A percentile compares a stretch with the other conserved stretches of the same genome.
Conservation (phyloP, 805 yeast species). For the Barnettozyma californica region DNA sequence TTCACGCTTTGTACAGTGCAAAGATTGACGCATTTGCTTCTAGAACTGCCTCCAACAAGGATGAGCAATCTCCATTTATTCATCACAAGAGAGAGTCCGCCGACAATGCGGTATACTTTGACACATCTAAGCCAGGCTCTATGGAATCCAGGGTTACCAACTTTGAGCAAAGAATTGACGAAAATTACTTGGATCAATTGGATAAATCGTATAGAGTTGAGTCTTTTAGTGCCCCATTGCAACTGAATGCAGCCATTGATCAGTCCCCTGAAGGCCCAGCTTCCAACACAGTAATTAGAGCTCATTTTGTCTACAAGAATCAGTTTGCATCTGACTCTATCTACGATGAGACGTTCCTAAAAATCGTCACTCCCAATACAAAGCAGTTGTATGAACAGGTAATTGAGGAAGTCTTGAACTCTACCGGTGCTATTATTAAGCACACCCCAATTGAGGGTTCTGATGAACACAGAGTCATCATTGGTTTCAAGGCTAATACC, state of each 20-base stretch:
- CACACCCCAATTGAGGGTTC: slow-evolving; percentile 74
- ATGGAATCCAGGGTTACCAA: slow-evolving; percentile 37
- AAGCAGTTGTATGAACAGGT: slow-evolving; percentile 70
- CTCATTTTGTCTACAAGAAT: slow-evolving; percentile 82
- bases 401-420: slow-evolving; percentile 57
- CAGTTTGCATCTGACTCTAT: slow-evolving; percentile 46
- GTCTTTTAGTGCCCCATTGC: slow-evolving; percentile 64
- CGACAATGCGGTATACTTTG: slow-evolving; percentile 90
- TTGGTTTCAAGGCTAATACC: slow-evolving; percentile 80
- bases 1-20: slow-evolving; percentile 86
- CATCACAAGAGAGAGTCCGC: slow-evolving; percentile 74
- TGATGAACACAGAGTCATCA: slow-evolving; percentile 80
- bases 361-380: slow-evolving; percentile 75
- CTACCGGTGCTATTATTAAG: slow-evolving; percentile 91
- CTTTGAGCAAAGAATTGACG: slow-evolving; percentile 78
- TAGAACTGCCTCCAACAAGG: slow-evolving; percentile 25
- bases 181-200: slow-evolving; percentile 61
- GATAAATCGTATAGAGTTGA: slow-evolving; percentile 62
- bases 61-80: slow-evolving; percentile 45
- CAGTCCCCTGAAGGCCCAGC: slow-evolving; percentile 24
- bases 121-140: slow-evolving; percentile 54
- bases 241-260: slow-evolving; percentile 28
- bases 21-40: slow-evolving; percentile 81
- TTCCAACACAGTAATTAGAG: slow-evolving; percentile 46
- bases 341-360: slow-evolving; percentile 73